Conservation (phyloP, 2,329 filamentous ascomycete genomes). For the Diaporthe vaccinii region DNA sequence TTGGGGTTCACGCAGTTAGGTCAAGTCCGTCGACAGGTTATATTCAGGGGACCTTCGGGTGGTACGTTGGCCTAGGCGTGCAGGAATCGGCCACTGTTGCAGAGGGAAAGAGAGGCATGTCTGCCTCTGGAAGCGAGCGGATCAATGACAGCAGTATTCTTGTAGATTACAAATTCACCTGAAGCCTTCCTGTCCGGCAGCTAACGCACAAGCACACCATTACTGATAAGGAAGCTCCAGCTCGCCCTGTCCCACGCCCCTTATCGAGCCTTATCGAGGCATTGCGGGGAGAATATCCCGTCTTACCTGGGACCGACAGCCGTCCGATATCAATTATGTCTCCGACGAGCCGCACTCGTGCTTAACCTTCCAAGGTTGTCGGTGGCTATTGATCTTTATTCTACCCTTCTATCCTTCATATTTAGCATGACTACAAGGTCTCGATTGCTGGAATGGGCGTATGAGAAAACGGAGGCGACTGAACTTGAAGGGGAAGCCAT, state of each 20-base stretch:
- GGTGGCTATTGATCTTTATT: too few relatives aligned
- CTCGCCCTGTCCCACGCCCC: background rate
- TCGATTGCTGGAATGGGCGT: too few relatives aligned
- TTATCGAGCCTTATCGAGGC: slow-evolving; percentile 14
- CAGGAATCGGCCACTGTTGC: background rate
- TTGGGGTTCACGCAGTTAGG: background rate
- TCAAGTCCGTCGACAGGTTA: background rate
- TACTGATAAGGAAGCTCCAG: slow-evolving; percentile 39
- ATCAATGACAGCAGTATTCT: slow-evolving; percentile 33
- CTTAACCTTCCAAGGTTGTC: background rate
- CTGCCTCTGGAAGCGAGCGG: background rate
- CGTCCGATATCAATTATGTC: background rate
- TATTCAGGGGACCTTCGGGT: slow-evolving; percentile 5
- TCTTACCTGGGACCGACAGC: slow-evolving; percentile 17
- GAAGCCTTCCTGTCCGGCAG: slow-evolving; percentile 17
- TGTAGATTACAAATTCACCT: slow-evolving; percentile 37
- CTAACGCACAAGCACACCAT: slow-evolving; percentile 13
- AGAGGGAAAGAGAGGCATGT: background rate
- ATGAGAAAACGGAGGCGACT: too few relatives aligned
- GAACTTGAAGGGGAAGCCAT: too few relatives aligned
- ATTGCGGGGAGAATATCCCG: slow-evolving; percentile 2
- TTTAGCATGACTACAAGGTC: background rate
- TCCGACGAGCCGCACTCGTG: slow-evolving; percentile 4
- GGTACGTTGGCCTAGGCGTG: background rate
- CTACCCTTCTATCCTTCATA: background rate